Conservation (phyloP, 179 eudicot genomes). For the Camellia oleifera region DNA sequence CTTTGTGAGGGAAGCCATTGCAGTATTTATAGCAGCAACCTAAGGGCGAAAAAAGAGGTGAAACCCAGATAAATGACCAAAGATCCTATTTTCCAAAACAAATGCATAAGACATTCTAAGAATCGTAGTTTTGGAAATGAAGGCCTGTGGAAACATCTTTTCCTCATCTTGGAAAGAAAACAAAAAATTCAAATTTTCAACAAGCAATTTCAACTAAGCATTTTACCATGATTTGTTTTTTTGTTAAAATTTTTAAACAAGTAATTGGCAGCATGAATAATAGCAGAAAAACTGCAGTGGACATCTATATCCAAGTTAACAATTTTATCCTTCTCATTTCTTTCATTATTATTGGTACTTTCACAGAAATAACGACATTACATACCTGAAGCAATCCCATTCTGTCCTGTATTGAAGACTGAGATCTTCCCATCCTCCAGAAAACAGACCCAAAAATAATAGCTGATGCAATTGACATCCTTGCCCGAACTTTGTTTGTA, state of each 20-base stretch:
- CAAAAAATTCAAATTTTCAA: background rate
- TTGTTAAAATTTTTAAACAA: background rate
- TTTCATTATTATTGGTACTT: background rate
- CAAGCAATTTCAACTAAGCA: constrained; percentile 5
- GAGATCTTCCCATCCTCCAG: constrained; percentile 98
- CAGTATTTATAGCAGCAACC: constrained; percentile 99
- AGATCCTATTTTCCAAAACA: background rate
- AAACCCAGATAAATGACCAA: constrained; percentile 1
- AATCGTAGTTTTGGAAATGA: background rate
- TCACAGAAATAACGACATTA: background rate
- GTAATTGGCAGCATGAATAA: background rate
- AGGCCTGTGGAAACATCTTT: background rate
- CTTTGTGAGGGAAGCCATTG: constrained; percentile 99
- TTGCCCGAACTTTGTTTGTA: constrained; percentile 86
- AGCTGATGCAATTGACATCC: constrained; percentile 98
- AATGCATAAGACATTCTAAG: background rate
- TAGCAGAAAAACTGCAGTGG: too few species aligned
- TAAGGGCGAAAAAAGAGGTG: constrained; percentile 19
- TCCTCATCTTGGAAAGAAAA: background rate
- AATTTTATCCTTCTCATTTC: background rate
- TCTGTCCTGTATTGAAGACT: constrained; percentile 94
- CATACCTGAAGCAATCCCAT: constrained; percentile 96
- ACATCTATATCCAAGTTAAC: too few species aligned
- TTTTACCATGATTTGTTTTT: background rate
- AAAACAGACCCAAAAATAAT: constrained; percentile 96